Base-by-base conservation (phyloP, 352 stramenopile species). In the Globisporangium rhizosaccharum region DNA sequence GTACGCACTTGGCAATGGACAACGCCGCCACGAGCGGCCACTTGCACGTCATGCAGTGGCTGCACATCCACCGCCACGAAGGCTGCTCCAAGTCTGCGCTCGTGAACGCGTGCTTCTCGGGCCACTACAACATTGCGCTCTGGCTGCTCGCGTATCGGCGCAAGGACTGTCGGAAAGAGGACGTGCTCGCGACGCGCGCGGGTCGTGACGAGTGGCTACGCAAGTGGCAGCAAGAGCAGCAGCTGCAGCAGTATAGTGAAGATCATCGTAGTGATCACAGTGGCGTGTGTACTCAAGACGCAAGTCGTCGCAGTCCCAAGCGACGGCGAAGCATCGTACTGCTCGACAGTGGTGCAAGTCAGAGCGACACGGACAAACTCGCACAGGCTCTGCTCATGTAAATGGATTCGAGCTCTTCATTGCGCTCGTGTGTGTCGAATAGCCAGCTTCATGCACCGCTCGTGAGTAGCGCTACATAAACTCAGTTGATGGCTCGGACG, bases 31-130 rank as follows among this genome's bases (percentile, higher is more conserved):
- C 67, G 44, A 53, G 28, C 37, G 78, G 75, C 1, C 71, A 86
- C 26, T 5, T 62, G 18, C 51, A 59, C 2, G 63, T 82, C 2
- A 73, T 76, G n/a, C 65, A 74, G 57, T 84, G 73, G 68, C 69
- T 91, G 30, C 73, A 89, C 42, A 41, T 33, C 15, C 41, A 91
- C 49, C 66, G 85, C 6, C 11, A 42, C 0, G 85, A 92, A 70
- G 79, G 80, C 17, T 91, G 85, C 62, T 88, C 70, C n/a, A 72
- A 73, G 51, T 88, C 79, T 37, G 85, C 82, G 10, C 61, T 94
- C 18, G 58, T 78, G 10, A 90, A 89, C 57, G 85, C 82, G 6
- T 72, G 82, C 15, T 66, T 75, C 47, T 64, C 72, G 2, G 73
- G 75, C 26, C 80, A 90, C 42, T 62, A 70, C 10, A 49, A 87